Conservation (phyloP, 352 stramenopile genomes). For the Phytophthora sp. region DNA sequence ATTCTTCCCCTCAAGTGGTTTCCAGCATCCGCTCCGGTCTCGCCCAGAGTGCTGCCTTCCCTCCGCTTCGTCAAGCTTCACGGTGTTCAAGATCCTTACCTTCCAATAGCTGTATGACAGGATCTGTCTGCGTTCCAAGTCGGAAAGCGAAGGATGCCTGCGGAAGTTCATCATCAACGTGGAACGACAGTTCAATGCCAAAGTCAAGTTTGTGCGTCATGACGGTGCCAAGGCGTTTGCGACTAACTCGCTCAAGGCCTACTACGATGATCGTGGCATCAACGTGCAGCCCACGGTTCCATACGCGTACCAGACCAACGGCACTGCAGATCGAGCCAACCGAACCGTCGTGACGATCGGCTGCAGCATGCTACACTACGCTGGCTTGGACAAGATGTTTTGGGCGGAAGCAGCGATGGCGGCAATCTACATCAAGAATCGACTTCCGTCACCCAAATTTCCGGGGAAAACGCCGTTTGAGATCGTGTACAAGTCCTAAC, state of each 20-base stretch:
- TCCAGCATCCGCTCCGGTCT: too few species aligned
- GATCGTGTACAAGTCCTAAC: slow-evolving; percentile 6
- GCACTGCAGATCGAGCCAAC: slow-evolving; percentile 17
- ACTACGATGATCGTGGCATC: slow-evolving; percentile 9
- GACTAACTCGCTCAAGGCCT: slow-evolving; percentile 15
- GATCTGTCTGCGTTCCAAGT: slow-evolving; percentile 26
- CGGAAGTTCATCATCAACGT: slow-evolving; percentile 6
- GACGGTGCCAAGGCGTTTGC: slow-evolving; percentile 16
- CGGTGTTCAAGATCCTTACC: too few species aligned
- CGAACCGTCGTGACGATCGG: slow-evolving; percentile 18
- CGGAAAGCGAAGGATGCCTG: slow-evolving; percentile 18
- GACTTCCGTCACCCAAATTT: background rate
- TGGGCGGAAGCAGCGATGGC: slow-evolving; percentile 10
- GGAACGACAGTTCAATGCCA: background rate
- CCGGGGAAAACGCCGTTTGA: slow-evolving; percentile 1
- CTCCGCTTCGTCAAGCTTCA: too few species aligned
- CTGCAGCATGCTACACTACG: slow-evolving; percentile 15
- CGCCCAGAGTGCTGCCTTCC: too few species aligned
- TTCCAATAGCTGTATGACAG: slow-evolving; percentile 27
- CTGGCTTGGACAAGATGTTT: slow-evolving; percentile 12
- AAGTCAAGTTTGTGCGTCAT: slow-evolving; percentile 21
- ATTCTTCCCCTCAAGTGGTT: too few species aligned
- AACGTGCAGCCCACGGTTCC: slow-evolving; percentile 13
- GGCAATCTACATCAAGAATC: background rate
- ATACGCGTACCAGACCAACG: slow-evolving; percentile 22